Conservation (phyloP, 192 early-diverging fungal genomes). For the Coemansia sp. region DNA sequence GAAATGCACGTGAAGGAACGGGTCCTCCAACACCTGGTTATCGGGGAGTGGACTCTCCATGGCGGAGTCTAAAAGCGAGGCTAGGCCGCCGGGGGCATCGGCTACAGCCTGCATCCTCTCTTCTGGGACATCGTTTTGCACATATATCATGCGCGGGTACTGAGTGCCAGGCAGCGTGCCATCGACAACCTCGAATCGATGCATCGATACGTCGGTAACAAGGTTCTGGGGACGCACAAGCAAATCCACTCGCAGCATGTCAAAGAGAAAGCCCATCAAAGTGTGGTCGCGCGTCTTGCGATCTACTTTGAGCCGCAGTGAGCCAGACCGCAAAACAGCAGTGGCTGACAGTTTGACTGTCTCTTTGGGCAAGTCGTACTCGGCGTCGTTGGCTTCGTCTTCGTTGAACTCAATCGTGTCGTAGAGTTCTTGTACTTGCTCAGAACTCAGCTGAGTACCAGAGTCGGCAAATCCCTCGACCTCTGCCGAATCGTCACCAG, state of each 20-base stretch:
- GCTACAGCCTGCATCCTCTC: conserved; percentile 20
- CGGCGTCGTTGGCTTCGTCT: conserved; percentile 56
- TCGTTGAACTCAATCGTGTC: conserved; percentile 96
- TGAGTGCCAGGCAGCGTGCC: conserved; percentile 53
- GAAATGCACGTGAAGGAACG: conserved; percentile 61
- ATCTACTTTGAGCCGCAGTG: conserved; percentile 72
- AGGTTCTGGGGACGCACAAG: conserved; percentile 49
- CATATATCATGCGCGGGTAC: conserved; percentile 55
- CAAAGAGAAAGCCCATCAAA: conserved; percentile 54
- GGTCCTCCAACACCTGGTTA: conserved; percentile 25
- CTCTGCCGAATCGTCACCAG: neutral
- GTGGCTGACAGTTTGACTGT: conserved; percentile 65
- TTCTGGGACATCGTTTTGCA: conserved; percentile 40
- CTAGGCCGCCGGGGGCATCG: conserved; percentile 21
- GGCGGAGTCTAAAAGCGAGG: conserved; percentile 2
- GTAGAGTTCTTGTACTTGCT: conserved; percentile 88
- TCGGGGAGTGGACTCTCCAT: conserved; percentile 7
- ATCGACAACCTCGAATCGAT: conserved; percentile 56
- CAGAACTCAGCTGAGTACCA: conserved; percentile 67
- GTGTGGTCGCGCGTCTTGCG: conserved; percentile 48
- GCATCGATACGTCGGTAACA: conserved; percentile 52
- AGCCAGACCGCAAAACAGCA: conserved; percentile 75
- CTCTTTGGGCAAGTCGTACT: conserved; percentile 54
- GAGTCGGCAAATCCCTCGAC: conserved; percentile 17
- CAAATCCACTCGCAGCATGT: conserved; percentile 45